Conservation (phyloP, 768 basidiomycete species). For the Panus rudis region DNA sequence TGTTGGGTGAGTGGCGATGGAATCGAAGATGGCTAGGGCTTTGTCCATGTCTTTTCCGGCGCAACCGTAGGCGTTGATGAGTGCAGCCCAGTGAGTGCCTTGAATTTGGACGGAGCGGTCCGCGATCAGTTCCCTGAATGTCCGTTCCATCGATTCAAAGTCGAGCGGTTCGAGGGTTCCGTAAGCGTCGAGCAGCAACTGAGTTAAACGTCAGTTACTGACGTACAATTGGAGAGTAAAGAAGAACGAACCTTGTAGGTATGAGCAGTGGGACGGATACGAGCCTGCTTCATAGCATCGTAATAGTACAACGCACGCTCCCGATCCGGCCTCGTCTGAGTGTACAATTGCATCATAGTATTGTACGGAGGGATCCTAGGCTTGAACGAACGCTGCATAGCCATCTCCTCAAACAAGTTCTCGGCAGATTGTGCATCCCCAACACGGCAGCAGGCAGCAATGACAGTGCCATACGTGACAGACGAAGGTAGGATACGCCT, state of each 20-base stretch:
- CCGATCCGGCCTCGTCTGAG: slow-evolving; percentile 83
- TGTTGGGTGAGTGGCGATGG: slow-evolving; percentile 47
- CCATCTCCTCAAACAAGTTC: slow-evolving; percentile 83
- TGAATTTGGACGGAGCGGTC: slow-evolving; percentile 41
- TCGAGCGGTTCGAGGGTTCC: slow-evolving; percentile 83
- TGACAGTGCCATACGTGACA: slow-evolving; percentile 93
- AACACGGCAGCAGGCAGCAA: slow-evolving; percentile 88
- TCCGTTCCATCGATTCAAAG: slow-evolving; percentile 57
- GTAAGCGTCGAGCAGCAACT: slow-evolving; percentile 87
- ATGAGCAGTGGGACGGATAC: slow-evolving; percentile 74
- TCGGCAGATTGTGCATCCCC: slow-evolving; percentile 83
- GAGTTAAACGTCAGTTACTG: slow-evolving; percentile 6
- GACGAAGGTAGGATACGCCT: slow-evolving; percentile 58
- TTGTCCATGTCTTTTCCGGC: slow-evolving; percentile 69
- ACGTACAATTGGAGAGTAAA: background rate
- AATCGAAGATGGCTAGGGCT: slow-evolving; percentile 72
- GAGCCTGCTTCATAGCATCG: slow-evolving; percentile 49
- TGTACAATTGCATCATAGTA: slow-evolving; percentile 97
- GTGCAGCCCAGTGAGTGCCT: slow-evolving; percentile 70
- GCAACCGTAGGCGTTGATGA: slow-evolving; percentile 88
- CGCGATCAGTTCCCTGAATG: slow-evolving; percentile 53
- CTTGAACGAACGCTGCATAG: slow-evolving; percentile 59
- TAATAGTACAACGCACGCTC: slow-evolving; percentile 71
- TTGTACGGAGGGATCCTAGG: slow-evolving; percentile 94
- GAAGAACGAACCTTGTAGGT: slow-evolving; percentile 76